Conservation (phyloP, 495 filamentous ascomycete species). For the Daldinia childiae region DNA sequence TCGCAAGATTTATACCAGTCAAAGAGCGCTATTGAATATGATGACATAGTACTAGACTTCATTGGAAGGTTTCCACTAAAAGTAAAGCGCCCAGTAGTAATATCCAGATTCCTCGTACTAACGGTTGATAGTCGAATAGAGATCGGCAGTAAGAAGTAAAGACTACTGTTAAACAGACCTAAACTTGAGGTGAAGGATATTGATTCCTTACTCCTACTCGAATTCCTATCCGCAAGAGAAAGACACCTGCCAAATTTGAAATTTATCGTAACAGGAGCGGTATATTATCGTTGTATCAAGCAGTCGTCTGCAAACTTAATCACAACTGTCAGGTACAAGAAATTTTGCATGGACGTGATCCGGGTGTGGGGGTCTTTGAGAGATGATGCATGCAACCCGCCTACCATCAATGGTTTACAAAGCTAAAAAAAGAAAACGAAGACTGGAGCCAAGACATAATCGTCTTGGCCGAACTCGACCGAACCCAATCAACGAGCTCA, state of each 20-base stretch:
- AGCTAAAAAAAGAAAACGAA: constrained; percentile 37
- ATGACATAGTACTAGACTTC: not conserved
- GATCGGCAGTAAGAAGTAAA: constrained; percentile 19
- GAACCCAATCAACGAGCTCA: constrained; percentile 14
- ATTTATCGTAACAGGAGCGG: constrained; percentile 4
- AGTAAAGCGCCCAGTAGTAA: not conserved
- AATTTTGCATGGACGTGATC: constrained; percentile 24
- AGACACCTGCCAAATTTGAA: constrained; percentile 31
- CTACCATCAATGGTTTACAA: constrained; percentile 3
- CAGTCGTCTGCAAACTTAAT: constrained; percentile 19
- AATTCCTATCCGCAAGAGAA: constrained; percentile 1
- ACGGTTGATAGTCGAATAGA: not conserved
- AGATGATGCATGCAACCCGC: constrained; percentile 27
- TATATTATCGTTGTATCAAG: constrained; percentile 17
- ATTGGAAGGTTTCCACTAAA: not conserved
- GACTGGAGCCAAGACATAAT: constrained; percentile 1
- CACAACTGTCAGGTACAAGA: constrained; percentile 36
- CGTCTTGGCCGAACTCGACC: constrained; percentile 32
- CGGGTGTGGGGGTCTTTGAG: constrained; percentile 21
- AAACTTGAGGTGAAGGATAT: not conserved
- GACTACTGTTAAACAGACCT: not conserved
- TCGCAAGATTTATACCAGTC: constrained; percentile 2
- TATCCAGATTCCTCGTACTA: constrained; percentile 4
- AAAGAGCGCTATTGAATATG: constrained; percentile 3
- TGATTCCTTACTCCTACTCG: not conserved